phyloP scores from a whole-genome alignment of 768 basidiomycete species.

The Mycena venus region DNA sequence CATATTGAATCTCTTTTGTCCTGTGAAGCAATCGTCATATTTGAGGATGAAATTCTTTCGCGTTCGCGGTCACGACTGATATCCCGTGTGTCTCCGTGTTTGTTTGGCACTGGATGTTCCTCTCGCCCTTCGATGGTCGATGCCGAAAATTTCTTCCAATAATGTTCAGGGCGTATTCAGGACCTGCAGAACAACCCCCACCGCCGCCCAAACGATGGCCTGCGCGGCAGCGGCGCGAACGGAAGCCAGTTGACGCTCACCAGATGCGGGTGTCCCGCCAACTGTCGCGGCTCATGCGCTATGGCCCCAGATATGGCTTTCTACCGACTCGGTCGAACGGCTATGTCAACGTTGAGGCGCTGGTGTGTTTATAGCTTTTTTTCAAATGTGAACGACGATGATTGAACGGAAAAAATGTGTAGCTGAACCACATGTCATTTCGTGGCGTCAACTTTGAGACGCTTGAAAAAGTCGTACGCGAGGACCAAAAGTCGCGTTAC shows the following conservation, averaged over 20 bases:
- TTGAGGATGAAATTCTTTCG: no score
- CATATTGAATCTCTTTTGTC: background rate
- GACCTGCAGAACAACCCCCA: background rate
- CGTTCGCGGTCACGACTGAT: conserved; percentile 11
- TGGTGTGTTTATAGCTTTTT: conserved; percentile 11
- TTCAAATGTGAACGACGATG: background rate
- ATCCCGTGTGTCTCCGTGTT: background rate
- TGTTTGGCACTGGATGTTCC: conserved; percentile 4
- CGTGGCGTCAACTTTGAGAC: conserved; percentile 58
- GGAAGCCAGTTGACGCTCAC: background rate
- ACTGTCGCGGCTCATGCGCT: conserved; percentile 22
- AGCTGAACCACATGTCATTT: conserved; percentile 73
- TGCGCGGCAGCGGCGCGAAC: background rate
- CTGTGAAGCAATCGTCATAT: no score
- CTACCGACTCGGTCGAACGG: conserved; percentile 26
- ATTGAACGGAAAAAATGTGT: background rate
- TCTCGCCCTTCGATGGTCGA: conserved; percentile 10
- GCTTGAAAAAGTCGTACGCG: conserved; percentile 63
- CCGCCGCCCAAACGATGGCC: background rate
- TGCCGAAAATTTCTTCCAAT: conserved; percentile 14
- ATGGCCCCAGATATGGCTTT: background rate
- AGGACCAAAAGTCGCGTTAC: conserved; percentile 65
- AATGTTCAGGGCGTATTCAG: conserved; percentile 9
- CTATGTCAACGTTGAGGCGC: conserved; percentile 25
- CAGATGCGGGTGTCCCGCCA: conserved; percentile 17